These are phyloP conservation scores for Amphichorda felina DNA, from an alignment of 2,329 filamentous ascomycete genomes.

Conservation along the genomic window DNA sequence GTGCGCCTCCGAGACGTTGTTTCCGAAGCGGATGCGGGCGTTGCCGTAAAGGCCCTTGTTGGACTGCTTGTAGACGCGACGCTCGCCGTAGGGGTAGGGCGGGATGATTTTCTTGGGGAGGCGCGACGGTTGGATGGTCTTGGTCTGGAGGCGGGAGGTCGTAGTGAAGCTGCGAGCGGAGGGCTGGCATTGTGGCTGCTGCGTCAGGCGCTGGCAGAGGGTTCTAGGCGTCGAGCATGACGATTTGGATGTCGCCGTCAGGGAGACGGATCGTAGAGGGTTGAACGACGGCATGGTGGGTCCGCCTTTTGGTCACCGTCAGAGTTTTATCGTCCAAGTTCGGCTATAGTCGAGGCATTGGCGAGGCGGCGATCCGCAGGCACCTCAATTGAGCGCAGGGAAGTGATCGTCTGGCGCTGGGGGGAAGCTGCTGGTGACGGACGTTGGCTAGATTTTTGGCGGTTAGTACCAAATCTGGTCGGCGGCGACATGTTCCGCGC, in stretches of 20 bases:
- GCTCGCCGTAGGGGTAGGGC: constrained; percentile 61
- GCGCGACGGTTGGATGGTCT: constrained; percentile 29
- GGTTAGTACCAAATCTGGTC: neutral
- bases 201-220: neutral
- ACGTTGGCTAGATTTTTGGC: no score
- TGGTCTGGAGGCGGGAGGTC: constrained; percentile 18
- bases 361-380: constrained; percentile 5
- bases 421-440: no score
- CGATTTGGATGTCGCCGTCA: neutral
- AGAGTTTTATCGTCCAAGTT: neutral
- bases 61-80: constrained; percentile 65
- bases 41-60: constrained; percentile 63
- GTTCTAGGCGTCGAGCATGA: neutral
- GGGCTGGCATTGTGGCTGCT: neutral
- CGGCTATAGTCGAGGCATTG: constrained; percentile 8
- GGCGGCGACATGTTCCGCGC: constrained; percentile 1
- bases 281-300: constrained; percentile 3
- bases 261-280: neutral
- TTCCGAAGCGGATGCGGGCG: constrained; percentile 64
- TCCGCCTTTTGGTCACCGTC: neutral
- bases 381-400: neutral
- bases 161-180: constrained; percentile 9
- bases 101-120: constrained; percentile 41
- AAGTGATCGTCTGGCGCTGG: no score
- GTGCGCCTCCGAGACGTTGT: constrained; percentile 60